Percentiles rank a stretch among this genome's conserved stretches.
Evolutionary conservation across 2,329 filamentous ascomycete genomes (phyloP).

Genomic region (Exserohilum rostratum): DNA sequence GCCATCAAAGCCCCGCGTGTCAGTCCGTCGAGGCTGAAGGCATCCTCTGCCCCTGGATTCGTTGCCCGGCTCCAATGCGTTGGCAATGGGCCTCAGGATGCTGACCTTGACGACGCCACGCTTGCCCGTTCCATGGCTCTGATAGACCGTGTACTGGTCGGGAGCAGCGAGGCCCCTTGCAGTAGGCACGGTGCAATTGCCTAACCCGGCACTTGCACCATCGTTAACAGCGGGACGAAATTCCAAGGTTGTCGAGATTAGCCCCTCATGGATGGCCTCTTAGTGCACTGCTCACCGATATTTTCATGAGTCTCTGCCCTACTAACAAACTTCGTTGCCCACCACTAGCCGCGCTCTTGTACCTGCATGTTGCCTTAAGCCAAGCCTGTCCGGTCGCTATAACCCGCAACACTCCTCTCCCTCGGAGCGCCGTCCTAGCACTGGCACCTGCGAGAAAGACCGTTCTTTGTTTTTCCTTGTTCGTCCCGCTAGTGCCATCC

Average conservation of each 20-base stretch:
- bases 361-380: slow-evolving; percentile 36
- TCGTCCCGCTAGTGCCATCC: slow-evolving; percentile 37
- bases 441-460: slow-evolving; percentile 28
- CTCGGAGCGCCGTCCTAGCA: slow-evolving; percentile 31
- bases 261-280: slow-evolving; percentile 24
- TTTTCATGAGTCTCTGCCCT: slow-evolving; percentile 32
- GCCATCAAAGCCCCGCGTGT: slow-evolving; percentile 16
- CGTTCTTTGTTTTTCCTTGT: slow-evolving; percentile 31
- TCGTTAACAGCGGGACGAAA: slow-evolving; percentile 31
- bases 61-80: slow-evolving; percentile 15
- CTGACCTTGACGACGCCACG: slow-evolving; percentile 34
- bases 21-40: slow-evolving; percentile 12
- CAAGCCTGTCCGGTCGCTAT: slow-evolving; percentile 29
- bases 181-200: slow-evolving; percentile 35
- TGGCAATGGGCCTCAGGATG: slow-evolving; percentile 21
- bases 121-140: slow-evolving; percentile 16
- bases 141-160: slow-evolving; percentile 20
- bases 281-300: slow-evolving; percentile 41
- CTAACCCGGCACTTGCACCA: slow-evolving; percentile 31
- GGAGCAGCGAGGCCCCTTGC: slow-evolving; percentile 28
- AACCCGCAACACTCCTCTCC: slow-evolving; percentile 35
- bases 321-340: slow-evolving; percentile 30
- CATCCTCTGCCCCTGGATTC: slow-evolving; percentile 19
- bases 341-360: slow-evolving; percentile 30
- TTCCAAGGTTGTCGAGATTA: slow-evolving; percentile 38